Percentiles rank a stretch among this genome's conserved stretches.
Evolutionary conservation across 2,329 filamentous ascomycete species (phyloP).

Genomic region (Exophiala sp.): DNA sequence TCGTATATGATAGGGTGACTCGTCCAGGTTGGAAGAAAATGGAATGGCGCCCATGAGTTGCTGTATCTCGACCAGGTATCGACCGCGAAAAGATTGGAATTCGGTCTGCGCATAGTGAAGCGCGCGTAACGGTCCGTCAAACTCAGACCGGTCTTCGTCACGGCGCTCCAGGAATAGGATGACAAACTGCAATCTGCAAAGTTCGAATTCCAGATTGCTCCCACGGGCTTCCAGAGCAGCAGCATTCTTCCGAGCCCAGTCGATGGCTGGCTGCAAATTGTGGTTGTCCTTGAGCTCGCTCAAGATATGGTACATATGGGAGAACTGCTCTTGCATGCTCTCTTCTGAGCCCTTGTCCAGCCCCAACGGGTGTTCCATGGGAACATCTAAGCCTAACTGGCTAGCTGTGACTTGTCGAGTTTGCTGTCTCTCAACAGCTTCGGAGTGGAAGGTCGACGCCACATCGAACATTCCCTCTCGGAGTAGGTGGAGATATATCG

Average conservation of each 20-base stretch:
- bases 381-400: conserved; percentile 31
- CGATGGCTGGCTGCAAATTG: conserved; percentile 76
- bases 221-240: conserved; percentile 68
- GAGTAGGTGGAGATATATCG: conserved; percentile 92
- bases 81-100: conserved; percentile 66
- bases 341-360: conserved; percentile 33
- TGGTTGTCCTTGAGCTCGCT: conserved; percentile 63
- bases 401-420: conserved; percentile 31
- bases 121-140: conserved; percentile 54
- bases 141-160: conserved; percentile 38
- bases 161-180: conserved; percentile 70
- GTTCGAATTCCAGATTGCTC: conserved; percentile 91
- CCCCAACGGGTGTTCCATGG: conserved; percentile 26
- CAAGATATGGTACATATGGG: conserved; percentile 85
- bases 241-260: conserved; percentile 73
- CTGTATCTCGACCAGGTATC: conserved; percentile 73
- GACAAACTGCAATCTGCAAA: conserved; percentile 82
- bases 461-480: conserved; percentile 90
- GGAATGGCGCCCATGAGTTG: conserved; percentile 75
- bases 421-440: conserved; percentile 41
- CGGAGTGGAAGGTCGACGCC: conserved; percentile 74
- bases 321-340: conserved; percentile 64
- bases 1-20: conserved; percentile 71
- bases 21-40: conserved; percentile 65
- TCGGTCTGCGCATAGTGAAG: conserved; percentile 68